Base-by-base conservation (phyloP, 163 green algal genomes). In the Scenedesmus sp. region DNA sequence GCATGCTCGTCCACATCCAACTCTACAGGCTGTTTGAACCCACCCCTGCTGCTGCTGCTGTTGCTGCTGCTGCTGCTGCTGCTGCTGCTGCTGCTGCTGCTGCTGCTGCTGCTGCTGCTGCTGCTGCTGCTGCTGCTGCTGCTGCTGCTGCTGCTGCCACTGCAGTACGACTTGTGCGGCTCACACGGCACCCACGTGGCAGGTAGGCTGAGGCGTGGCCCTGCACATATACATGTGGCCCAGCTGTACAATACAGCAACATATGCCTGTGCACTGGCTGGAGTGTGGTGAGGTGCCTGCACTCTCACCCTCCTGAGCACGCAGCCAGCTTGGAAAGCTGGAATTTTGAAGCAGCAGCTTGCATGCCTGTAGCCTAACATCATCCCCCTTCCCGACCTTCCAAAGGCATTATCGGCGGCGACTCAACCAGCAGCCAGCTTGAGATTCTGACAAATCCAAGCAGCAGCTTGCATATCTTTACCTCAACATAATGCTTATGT, bases 151-250 rank as follows among this genome's bases (percentile, higher is more conserved):
- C 59, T 62, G 0, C 6, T 62, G 7, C 2, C 2, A 4, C n/a
- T 90, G 86, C 66, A 90, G 66, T 90, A 85, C 70, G 86, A 90
- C 23, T 15, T 81, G 23, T 90, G 86, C 81, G 86, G 86, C 13
- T 84, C 86, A 26, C 86, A 90, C 57, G 86, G 86, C 52, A 90
- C 86, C 52, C 86, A 90, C 81, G 86, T 90, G 4, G 86, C 86
- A 7, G 86, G 66, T 76, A 34, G 2, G 66, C 34, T 46, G 34
- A 46, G 34, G 34, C 34, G 34, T 46, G 34, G 34, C 34, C 34
- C 34, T 46, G 34, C 34, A 46, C 34, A 46, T 46, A 76, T 76
- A 8, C 3, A 13, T 34, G 12, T 34, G 26, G 15, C 66, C 26
- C 66, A 20, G 16, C 62, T 23, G 2, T 76, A 18, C 16, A 34